Base-by-base conservation (phyloP, 352 stramenopile genomes). In the Blastocystis hominis region DNA sequence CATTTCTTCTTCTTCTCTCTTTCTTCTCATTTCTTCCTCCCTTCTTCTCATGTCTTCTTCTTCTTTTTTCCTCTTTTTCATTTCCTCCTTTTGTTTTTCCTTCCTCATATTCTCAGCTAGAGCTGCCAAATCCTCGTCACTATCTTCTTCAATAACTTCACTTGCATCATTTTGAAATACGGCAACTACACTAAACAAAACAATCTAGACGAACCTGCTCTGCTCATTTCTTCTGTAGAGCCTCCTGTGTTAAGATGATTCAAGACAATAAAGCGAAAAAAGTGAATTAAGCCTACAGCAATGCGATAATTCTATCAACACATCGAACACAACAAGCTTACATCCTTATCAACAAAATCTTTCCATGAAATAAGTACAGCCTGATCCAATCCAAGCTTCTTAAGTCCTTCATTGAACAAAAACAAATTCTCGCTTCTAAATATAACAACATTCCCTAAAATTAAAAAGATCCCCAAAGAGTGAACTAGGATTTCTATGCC, bases 331-430 rank as follows among this genome's bases (percentile, higher is more conserved):
- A 7, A 7, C 13, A 38, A 34, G 13, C 72, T 5, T 68, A 84
- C 72, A 24, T 84, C 72, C 2, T 50, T 40, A 34, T 66, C 62
- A 50, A 42, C 24, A 68, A 84, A 84, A 15, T 84, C 30, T 34
- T 68, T 59, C 50, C 55, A 61, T 40, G 54, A 68, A n/a, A 84
- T 68, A 10, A 84, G 47, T 53, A 54, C 30, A 7, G 30, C 72
- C 47, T 66, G 72, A 20, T 63, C 30, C 30, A 84, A 36, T 34
- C 72, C 72, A 0, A 66, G 72, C 46, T 84, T 66, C 55, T 84
- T 84, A 7, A 84, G 47, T 36, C 72, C 72, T 64, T 84, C 72
- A 64, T 84, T 84, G 40, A 84, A 84, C n/a, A 84, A 30, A 64
- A 68, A 64, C 30, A 84, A 24, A 53, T 84, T 84, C 10, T 84